These are phyloP conservation scores for Dendrobium officinale DNA, from an alignment of 106 monocot genomes.

Conservation along the genomic window DNA sequence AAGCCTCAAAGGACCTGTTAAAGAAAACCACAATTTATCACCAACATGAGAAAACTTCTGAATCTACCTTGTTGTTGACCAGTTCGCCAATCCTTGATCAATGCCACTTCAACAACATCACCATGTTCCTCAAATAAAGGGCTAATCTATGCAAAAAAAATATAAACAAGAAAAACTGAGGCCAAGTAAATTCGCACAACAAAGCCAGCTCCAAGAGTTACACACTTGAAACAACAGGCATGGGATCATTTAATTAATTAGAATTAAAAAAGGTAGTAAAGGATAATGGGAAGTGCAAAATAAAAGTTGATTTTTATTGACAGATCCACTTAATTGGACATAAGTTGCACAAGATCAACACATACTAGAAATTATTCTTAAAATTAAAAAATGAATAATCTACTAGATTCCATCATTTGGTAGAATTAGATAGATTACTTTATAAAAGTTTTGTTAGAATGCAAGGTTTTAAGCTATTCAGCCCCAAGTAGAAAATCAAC, in stretches of 20 bases:
- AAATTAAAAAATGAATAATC: no score
- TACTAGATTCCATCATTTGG: no score
- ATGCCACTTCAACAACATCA: constrained; percentile 91
- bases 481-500: no score
- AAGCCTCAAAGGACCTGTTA: constrained; percentile 58
- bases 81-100: constrained; percentile 86
- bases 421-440: no score
- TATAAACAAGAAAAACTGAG: background rate
- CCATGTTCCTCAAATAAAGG: constrained; percentile 98
- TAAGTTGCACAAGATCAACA: background rate
- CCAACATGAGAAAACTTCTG: constrained; percentile 8
- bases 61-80: constrained; percentile 90
- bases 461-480: no score
- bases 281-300: background rate
- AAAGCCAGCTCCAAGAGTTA: background rate
- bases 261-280: background rate
- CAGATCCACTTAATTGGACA: background rate
- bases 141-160: constrained; percentile 44
- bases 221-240: background rate
- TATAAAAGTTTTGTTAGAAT: no score
- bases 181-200: background rate
- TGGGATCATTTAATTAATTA: background rate
- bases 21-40: constrained; percentile 22
- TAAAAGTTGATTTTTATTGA: background rate
- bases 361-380: background rate